A percentile compares a stretch with the other conserved stretches of the same genome.
phyloP scores from a whole-genome alignment of 1,139 yeast genomes.

The Magnusiomyces suaveolens region DNA sequence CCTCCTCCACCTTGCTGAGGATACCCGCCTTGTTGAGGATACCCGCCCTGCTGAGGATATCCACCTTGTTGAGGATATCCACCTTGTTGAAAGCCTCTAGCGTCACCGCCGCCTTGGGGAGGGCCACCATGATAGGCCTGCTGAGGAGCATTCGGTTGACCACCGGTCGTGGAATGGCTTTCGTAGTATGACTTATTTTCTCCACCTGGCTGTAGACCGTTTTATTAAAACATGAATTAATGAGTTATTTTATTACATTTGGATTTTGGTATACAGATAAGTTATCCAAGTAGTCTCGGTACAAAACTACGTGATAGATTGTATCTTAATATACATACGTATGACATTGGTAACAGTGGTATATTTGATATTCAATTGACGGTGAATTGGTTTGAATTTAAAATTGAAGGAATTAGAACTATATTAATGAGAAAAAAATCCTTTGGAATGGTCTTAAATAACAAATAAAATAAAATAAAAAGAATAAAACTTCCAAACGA shows the following conservation, averaged over 20 bases:
- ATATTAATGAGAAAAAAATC: too few relatives aligned
- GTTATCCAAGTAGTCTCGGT: background rate
- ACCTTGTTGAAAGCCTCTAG: conserved; percentile 13
- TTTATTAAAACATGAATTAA: background rate
- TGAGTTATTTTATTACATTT: background rate
- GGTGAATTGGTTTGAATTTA: too few relatives aligned
- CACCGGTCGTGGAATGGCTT: background rate
- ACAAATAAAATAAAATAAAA: too few relatives aligned
- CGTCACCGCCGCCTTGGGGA: too few relatives aligned
- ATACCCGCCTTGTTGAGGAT: conserved; percentile 19
- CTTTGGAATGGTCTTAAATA: too few relatives aligned
- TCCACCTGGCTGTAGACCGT: background rate
- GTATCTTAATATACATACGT: too few relatives aligned
- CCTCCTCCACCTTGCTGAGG: conserved; percentile 1
- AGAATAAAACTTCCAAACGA: too few relatives aligned
- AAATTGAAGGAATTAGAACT: too few relatives aligned
- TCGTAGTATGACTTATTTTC: conserved; percentile 10
- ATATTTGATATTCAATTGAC: too few relatives aligned
- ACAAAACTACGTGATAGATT: too few relatives aligned
- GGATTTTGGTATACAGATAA: background rate
- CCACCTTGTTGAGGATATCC: conserved; percentile 11
- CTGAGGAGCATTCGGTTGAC: conserved; percentile 8
- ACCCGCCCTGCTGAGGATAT: background rate
- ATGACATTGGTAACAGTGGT: too few relatives aligned
- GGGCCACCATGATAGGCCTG: conserved; percentile 12